phyloP scores from a whole-genome alignment of 306 rosid genomes.

The Vigna radiata region DNA sequence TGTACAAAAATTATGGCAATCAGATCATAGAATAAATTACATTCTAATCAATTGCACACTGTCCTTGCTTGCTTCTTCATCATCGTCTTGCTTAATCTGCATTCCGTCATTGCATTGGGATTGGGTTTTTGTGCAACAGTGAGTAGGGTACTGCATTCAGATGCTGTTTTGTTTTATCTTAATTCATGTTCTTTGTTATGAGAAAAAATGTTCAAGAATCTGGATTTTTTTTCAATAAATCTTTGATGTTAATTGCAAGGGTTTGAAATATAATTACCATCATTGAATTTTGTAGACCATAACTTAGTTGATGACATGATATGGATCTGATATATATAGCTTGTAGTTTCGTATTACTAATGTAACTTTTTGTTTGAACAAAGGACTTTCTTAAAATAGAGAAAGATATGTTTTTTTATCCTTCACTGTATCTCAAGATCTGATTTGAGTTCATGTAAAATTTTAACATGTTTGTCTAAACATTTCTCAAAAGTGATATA shows the following conservation, averaged over 20 bases:
- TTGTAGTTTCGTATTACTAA: not conserved
- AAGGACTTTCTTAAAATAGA: not conserved
- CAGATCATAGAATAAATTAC: conserved; percentile 40
- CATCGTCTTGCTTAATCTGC: not conserved
- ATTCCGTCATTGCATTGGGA: not conserved
- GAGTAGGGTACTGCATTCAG: not conserved
- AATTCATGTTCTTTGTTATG: not conserved
- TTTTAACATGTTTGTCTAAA: not conserved
- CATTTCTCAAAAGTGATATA: not conserved
- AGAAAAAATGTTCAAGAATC: not conserved
- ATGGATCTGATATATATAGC: not conserved
- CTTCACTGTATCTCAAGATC: not conserved
- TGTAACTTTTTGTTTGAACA: not conserved
- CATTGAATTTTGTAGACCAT: not conserved
- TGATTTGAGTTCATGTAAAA: not conserved
- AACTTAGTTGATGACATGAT: not conserved
- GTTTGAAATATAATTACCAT: not conserved
- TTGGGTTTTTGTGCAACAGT: not conserved
- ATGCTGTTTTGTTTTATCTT: not conserved
- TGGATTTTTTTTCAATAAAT: not conserved
- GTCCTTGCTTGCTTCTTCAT: not conserved
- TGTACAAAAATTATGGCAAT: conserved; percentile 57
- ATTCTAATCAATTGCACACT: not conserved
- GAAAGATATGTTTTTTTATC: not conserved
- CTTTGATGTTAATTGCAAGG: not conserved